phyloP scores from a whole-genome alignment of 768 basidiomycete species.

The Suillus paluster region DNA sequence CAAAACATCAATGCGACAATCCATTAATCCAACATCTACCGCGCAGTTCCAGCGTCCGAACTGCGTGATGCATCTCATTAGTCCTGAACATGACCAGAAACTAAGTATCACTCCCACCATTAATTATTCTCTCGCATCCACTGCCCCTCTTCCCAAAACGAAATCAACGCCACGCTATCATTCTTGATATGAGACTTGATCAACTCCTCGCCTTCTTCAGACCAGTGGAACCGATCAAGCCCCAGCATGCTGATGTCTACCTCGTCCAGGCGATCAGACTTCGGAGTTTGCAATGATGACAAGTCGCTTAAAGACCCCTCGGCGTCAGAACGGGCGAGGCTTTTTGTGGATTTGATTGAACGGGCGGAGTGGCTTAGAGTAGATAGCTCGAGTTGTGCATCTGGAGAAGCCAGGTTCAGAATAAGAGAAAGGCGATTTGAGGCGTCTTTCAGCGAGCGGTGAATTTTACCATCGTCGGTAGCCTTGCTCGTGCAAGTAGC shows the following conservation, averaged over 20 bases:
- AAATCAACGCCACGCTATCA: constrained; percentile 26
- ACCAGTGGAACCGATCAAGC: constrained; percentile 29
- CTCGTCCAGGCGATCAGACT: constrained; percentile 13
- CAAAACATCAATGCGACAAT: not conserved
- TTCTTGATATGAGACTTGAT: constrained; percentile 19
- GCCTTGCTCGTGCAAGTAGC: not conserved
- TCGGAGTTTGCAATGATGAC: constrained; percentile 20
- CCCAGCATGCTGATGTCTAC: constrained; percentile 28
- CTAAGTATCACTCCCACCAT: not conserved
- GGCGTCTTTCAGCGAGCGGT: constrained; percentile 12
- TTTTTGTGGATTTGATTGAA: constrained; percentile 13
- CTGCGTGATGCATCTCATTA: not conserved
- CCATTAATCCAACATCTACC: not conserved
- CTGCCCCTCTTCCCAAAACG: constrained; percentile 18
- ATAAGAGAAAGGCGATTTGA: constrained; percentile 14
- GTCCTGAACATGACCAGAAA: not conserved
- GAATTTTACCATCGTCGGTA: not conserved
- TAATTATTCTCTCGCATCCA: constrained; percentile 12
- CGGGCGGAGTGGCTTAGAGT: constrained; percentile 2
- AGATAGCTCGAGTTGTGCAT: not conserved
- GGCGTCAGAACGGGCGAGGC: not conserved
- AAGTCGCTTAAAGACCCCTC: constrained; percentile 12
- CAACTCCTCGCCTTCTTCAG: constrained; percentile 18
- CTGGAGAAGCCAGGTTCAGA: not conserved
- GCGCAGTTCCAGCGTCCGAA: not conserved